Evolutionary conservation across 176 grass and related monocot species (phyloP).

Genomic region (Hordeum marinum): DNA sequence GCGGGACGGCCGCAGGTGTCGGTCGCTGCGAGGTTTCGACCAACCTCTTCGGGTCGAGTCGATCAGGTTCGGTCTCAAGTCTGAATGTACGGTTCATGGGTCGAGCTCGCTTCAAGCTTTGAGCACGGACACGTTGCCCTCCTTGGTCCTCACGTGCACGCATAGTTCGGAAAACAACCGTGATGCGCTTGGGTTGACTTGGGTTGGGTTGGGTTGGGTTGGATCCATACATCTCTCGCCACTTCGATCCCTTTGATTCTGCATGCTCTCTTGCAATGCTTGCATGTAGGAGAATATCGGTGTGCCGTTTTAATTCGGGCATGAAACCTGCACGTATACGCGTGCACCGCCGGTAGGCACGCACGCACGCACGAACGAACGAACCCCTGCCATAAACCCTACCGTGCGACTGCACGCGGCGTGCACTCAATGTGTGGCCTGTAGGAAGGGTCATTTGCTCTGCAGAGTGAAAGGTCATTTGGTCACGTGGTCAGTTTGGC

Average conservation of each 20-base stretch:
- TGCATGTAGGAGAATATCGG: neutral
- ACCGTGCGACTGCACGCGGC: neutral
- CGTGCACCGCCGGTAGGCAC: neutral
- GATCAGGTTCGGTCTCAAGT: neutral
- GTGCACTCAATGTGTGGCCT: neutral
- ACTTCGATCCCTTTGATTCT: neutral
- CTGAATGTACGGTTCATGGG: neutral
- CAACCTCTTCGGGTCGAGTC: too few species aligned
- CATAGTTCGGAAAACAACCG: neutral
- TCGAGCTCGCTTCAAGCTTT: constrained; percentile 5
- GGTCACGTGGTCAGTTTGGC: neutral
- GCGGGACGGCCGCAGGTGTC: neutral
- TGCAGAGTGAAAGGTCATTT: neutral
- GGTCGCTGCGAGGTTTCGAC: neutral
- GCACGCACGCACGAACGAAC: neutral
- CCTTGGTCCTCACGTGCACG: neutral
- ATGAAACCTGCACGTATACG: neutral
- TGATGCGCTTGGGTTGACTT: neutral
- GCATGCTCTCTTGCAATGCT: neutral
- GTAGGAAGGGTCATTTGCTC: neutral
- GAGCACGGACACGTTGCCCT: neutral
- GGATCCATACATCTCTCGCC: neutral
- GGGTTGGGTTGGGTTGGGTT: too few species aligned
- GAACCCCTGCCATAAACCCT: neutral
- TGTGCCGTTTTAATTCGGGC: neutral